Conservation (phyloP, 768 basidiomycete species). For the Pleurotus giganteus region DNA sequence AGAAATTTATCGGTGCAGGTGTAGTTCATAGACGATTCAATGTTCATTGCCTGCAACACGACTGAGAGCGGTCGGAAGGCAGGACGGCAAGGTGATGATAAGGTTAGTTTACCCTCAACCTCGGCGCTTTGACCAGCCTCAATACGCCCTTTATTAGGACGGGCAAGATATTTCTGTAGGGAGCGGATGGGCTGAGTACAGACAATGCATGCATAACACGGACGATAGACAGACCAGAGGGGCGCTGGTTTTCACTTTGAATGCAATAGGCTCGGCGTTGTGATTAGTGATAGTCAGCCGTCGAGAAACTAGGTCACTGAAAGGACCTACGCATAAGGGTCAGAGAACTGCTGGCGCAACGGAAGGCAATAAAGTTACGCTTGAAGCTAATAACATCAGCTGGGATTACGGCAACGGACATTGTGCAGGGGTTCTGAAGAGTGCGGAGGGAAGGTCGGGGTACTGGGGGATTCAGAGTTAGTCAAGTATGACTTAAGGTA, state of each 20-base stretch:
- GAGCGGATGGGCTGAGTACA: neutral
- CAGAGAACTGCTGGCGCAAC: neutral
- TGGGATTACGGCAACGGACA: constrained; percentile 2
- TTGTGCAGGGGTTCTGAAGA: neutral
- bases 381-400: constrained; percentile 1
- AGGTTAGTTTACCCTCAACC: constrained; percentile 1
- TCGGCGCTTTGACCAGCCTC: constrained; percentile 7
- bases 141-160: constrained; percentile 10
- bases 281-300: constrained; percentile 5
- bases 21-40: neutral
- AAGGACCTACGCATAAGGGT: neutral
- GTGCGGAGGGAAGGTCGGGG: neutral
- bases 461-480: neutral
- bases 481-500: neutral
- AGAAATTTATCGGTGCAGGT: constrained; percentile 8
- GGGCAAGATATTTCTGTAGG: constrained; percentile 6
- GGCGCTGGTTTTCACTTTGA: constrained; percentile 12
- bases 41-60: neutral
- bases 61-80: neutral
- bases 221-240: neutral
- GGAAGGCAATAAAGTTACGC: neutral
- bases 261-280: constrained; percentile 11
- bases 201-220: neutral
- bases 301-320: constrained; percentile 1
- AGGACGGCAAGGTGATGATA: too few species aligned